Percentiles rank a stretch among this genome's conserved stretches.
These are phyloP conservation scores for Gautieria morchelliformis DNA, from an alignment of 768 basidiomycete species.

Conservation along the genomic window DNA sequence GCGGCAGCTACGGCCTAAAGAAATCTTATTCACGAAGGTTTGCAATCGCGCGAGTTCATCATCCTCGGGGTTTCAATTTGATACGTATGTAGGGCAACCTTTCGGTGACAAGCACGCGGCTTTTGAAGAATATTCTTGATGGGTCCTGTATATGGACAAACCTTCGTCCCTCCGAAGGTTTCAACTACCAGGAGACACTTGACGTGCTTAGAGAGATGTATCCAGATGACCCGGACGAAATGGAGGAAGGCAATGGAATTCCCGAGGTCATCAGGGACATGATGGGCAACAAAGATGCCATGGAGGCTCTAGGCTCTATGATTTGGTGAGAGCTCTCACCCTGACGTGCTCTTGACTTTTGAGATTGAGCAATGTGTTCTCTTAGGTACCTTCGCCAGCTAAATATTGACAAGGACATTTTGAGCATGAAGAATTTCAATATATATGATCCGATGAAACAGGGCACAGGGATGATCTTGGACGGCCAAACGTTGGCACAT, in stretches of 20 bases:
- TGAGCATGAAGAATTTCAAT: slow-evolving; percentile 97
- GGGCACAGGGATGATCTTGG: slow-evolving; percentile 77
- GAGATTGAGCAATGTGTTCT: not conserved
- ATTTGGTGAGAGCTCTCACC: slow-evolving; percentile 51
- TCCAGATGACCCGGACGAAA: slow-evolving; percentile 34
- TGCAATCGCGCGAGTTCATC: slow-evolving; percentile 1
- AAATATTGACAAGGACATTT: slow-evolving; percentile 91
- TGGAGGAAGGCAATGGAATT: slow-evolving; percentile 33
- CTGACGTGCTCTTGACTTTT: not conserved
- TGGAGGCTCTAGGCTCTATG: slow-evolving; percentile 85
- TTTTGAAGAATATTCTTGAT: slow-evolving; percentile 75
- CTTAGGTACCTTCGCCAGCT: slow-evolving; percentile 78
- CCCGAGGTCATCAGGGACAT: slow-evolving; percentile 73
- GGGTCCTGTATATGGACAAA: slow-evolving; percentile 82
- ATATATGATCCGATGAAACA: slow-evolving; percentile 91
- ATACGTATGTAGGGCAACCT: slow-evolving; percentile 61
- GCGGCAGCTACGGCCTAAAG: slow-evolving; percentile 84
- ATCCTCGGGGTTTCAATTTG: not conserved
- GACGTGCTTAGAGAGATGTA: slow-evolving; percentile 61
- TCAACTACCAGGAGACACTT: slow-evolving; percentile 61
- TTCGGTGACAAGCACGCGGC: slow-evolving; percentile 69
- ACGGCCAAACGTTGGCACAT: slow-evolving; percentile 93
- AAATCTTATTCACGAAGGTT: slow-evolving; percentile 86
- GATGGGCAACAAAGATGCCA: slow-evolving; percentile 52
- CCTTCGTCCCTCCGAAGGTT: slow-evolving; percentile 75